phyloP scores from a whole-genome alignment of 257 asterid species.

The Jacaranda copaia region DNA sequence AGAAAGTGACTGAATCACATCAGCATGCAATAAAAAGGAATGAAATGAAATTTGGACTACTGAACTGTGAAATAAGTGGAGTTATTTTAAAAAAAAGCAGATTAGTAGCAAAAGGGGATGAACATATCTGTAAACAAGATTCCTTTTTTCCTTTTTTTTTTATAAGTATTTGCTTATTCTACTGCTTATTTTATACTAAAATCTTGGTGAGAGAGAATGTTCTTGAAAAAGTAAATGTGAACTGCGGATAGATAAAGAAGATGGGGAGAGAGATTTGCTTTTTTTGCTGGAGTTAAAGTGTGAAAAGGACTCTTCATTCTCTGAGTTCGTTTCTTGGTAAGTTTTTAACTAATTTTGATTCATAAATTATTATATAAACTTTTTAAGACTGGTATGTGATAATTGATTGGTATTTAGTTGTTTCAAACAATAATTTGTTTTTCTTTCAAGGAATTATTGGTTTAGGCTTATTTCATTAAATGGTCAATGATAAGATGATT shows the following conservation, averaged over 20 bases:
- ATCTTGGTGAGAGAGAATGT: constrained; percentile 36
- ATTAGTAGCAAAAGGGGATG: constrained; percentile 23
- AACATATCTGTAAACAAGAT: constrained; percentile 30
- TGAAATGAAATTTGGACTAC: constrained; percentile 1
- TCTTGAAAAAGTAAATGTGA: constrained; percentile 39
- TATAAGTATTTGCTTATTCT: not conserved
- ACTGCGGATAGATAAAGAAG: constrained; percentile 3
- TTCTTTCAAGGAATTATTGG: too few relatives aligned
- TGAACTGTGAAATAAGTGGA: constrained; percentile 30
- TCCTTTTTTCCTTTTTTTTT: constrained; percentile 13
- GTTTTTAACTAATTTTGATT: not conserved
- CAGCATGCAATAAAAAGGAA: constrained; percentile 20
- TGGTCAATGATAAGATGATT: too few relatives aligned
- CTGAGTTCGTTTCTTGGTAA: not conserved
- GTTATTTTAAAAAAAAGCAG: not conserved
- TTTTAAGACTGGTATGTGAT: not conserved
- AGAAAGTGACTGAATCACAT: constrained; percentile 38
- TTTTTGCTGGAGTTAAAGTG: constrained; percentile 42
- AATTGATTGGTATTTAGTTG: not conserved
- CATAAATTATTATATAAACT: not conserved
- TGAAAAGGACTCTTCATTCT: constrained; percentile 19
- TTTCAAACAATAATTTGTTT: too few relatives aligned
- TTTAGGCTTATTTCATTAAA: too few relatives aligned
- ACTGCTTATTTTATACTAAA: constrained; percentile 9
- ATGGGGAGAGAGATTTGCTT: constrained; percentile 17